Evolutionary conservation across 140 eudicot species (phyloP).

Genomic region (Cichorium intybus): DNA sequence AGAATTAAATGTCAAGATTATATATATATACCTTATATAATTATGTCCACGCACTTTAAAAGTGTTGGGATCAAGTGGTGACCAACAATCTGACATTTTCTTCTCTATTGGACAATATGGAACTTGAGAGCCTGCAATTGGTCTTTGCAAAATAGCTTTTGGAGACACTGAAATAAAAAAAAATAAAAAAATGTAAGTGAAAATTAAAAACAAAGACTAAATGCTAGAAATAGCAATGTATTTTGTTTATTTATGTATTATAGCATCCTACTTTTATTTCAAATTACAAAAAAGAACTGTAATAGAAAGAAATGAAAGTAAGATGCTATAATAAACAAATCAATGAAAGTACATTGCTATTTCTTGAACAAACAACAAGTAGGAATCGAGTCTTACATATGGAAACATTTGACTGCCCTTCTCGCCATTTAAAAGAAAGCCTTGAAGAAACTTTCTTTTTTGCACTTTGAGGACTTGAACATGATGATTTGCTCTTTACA

Average conservation of each 20-base stretch:
- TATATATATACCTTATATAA: constrained; percentile 52
- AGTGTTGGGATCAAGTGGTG: constrained; percentile 71
- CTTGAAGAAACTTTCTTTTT: constrained; percentile 50
- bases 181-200: neutral
- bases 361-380: neutral
- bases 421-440: constrained; percentile 79
- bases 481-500: constrained; percentile 50
- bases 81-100: constrained; percentile 80
- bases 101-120: constrained; percentile 70
- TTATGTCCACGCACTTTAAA: constrained; percentile 84
- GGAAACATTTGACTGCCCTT: constrained; percentile 53
- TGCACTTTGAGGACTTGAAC: constrained; percentile 60
- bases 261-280: no score
- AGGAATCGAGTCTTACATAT: constrained; percentile 45
- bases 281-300: no score
- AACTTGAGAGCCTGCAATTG: constrained; percentile 93
- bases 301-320: constrained; percentile 12
- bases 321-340: no score
- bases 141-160: constrained; percentile 70
- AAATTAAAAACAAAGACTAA: neutral
- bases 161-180: constrained; percentile 60
- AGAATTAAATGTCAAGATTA: constrained; percentile 4
- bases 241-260: no score
- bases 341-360: neutral
- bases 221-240: neutral